These are phyloP conservation scores for Umbelopsis ramanniana DNA, from an alignment of 192 early-diverging fungal species.

Conservation along the genomic window DNA sequence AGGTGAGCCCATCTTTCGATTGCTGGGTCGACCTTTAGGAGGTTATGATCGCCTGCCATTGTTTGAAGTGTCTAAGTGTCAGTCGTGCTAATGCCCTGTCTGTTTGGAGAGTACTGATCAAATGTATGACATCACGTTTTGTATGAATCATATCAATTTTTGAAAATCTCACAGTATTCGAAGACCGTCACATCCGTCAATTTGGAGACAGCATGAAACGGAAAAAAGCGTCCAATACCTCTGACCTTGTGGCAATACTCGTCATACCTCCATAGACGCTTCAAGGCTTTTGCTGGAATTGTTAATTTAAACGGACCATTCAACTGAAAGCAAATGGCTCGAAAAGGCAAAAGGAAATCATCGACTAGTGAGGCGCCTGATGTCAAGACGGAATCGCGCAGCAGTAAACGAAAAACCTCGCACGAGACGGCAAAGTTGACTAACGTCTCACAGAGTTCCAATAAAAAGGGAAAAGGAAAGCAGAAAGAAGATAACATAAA, in stretches of 20 bases:
- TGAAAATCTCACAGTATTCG: not conserved
- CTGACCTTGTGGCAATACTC: not conserved
- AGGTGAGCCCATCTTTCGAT: slow-evolving; percentile 45
- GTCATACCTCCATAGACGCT: too few relatives aligned
- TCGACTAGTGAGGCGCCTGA: not conserved
- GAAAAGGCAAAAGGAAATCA: slow-evolving; percentile 9
- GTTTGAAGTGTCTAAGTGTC: slow-evolving; percentile 5
- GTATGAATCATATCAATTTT: not conserved
- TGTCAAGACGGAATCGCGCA: slow-evolving; percentile 13
- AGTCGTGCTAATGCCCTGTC: not conserved
- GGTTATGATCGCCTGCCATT: slow-evolving; percentile 37
- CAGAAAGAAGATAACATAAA: not conserved
- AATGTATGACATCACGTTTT: not conserved
- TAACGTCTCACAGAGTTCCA: not conserved
- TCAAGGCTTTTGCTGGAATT: too few relatives aligned
- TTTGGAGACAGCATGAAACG: not conserved
- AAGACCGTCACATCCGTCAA: not conserved
- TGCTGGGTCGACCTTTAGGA: slow-evolving; percentile 42
- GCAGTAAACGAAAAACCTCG: slow-evolving; percentile 4
- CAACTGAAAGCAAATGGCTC: not conserved
- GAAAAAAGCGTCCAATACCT: slow-evolving; percentile 6
- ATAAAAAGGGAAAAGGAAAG: not conserved
- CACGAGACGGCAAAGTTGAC: not conserved
- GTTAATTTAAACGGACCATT: not conserved
- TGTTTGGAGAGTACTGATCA: not conserved